Evolutionary conservation across 2,329 filamentous ascomycete species (phyloP).

Genomic region (Penicillium sp.): DNA sequence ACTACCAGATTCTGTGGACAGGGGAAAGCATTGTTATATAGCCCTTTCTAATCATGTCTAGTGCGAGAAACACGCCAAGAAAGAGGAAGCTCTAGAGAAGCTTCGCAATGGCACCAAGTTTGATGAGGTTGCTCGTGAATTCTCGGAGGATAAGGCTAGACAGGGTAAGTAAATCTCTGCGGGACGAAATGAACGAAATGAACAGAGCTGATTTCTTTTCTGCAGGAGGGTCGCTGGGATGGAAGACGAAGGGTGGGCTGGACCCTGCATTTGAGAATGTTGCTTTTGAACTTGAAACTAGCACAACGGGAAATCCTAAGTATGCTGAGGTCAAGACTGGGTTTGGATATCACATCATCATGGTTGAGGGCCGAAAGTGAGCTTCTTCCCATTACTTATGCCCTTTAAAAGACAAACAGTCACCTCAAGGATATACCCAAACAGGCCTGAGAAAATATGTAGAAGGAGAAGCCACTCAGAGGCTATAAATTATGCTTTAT

Average conservation of each 20-base stretch:
- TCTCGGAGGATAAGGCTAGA: conserved; percentile 64
- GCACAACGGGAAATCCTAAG: conserved; percentile 60
- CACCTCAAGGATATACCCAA: not conserved
- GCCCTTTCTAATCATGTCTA: conserved; percentile 18
- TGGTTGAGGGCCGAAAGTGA: conserved; percentile 64
- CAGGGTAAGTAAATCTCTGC: conserved; percentile 43
- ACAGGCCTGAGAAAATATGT: not conserved
- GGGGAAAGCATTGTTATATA: not conserved
- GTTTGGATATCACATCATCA: conserved; percentile 67
- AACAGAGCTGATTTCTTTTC: not conserved
- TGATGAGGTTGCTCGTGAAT: conserved; percentile 63
- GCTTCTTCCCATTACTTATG: not conserved
- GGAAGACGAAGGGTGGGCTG: conserved; percentile 59
- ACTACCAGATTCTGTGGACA: not conserved
- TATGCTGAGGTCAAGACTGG: conserved; percentile 61
- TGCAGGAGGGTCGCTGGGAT: conserved; percentile 60
- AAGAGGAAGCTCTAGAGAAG: conserved; percentile 63
- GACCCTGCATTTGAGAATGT: conserved; percentile 60
- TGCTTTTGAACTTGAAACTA: conserved; percentile 61
- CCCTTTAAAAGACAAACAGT: not conserved
- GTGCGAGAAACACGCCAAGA: conserved; percentile 64
- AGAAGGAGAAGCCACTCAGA: not conserved
- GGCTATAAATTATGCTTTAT: not conserved
- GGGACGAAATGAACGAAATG: not conserved
- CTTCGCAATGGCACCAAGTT: conserved; percentile 60